Conservation (phyloP, 2,329 filamentous ascomycete genomes). For the Fusarium sp. region DNA sequence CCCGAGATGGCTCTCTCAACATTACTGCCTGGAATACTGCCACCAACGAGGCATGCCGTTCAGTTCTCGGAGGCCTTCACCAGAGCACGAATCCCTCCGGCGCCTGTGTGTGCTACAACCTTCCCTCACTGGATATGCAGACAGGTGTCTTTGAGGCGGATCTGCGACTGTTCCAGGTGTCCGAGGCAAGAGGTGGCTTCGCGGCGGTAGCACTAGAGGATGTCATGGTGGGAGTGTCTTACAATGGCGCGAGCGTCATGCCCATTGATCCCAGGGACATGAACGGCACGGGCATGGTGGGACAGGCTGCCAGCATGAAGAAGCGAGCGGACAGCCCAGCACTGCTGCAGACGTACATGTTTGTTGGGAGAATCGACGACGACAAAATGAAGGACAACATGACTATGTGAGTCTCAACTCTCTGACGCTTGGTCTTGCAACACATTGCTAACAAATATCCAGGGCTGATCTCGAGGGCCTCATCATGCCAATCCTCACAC, state of each 20-base stretch:
- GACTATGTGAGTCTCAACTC: conserved; percentile 70
- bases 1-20: conserved; percentile 65
- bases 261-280: conserved; percentile 47
- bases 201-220: conserved; percentile 65
- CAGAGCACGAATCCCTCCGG: conserved; percentile 81
- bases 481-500: conserved; percentile 78
- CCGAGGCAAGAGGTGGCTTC: conserved; percentile 70
- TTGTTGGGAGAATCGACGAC: conserved; percentile 78
- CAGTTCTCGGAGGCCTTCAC: conserved; percentile 68
- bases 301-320: conserved; percentile 32
- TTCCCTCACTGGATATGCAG: conserved; percentile 77
- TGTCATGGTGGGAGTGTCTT: conserved; percentile 70
- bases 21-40: conserved; percentile 69
- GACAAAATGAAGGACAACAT: conserved; percentile 68
- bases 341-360: conserved; percentile 75
- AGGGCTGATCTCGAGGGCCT: conserved; percentile 74
- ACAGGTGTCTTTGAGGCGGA: conserved; percentile 84
- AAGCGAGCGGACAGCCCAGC: conserved; percentile 52
- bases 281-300: conserved; percentile 45
- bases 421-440: conserved; percentile 23
- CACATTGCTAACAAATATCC: conserved; percentile 21
- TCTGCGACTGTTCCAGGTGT: conserved; percentile 80
- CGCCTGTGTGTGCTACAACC: conserved; percentile 86
- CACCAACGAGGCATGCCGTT: conserved; percentile 72
- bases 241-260: conserved; percentile 64